phyloP scores from a whole-genome alignment of 257 asterid species.

The Gardenia jasminoides region DNA sequence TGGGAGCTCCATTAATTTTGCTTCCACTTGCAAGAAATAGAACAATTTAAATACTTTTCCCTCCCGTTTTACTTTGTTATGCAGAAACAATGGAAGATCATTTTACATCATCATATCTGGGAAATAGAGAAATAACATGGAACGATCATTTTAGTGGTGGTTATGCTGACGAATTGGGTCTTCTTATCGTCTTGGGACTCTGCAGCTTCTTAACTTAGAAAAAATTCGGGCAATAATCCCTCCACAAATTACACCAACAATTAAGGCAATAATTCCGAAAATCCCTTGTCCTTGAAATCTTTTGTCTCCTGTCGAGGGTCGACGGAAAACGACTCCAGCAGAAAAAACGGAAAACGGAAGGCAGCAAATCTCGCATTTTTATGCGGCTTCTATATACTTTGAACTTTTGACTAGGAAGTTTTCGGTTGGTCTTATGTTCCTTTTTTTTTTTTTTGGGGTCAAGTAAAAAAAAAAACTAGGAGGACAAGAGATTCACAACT shows the following conservation, averaged over 20 bases:
- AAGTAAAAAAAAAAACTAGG: too few relatives aligned
- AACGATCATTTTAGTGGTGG: background rate
- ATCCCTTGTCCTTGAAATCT: background rate
- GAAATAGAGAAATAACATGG: background rate
- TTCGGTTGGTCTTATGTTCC: too few relatives aligned
- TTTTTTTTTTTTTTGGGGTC: too few relatives aligned
- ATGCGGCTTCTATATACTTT: constrained; percentile 11
- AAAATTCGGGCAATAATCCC: background rate
- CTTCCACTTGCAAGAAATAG: too few relatives aligned
- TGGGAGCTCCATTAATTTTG: too few relatives aligned
- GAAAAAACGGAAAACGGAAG: constrained; percentile 14
- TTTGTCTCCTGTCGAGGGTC: background rate
- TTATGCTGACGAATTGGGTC: background rate
- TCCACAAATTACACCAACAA: constrained; percentile 16
- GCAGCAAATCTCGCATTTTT: constrained; percentile 46
- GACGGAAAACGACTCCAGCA: constrained; percentile 2
- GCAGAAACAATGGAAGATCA: background rate
- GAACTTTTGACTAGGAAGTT: background rate
- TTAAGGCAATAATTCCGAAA: constrained; percentile 20
- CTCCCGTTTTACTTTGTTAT: too few relatives aligned
- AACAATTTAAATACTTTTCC: too few relatives aligned
- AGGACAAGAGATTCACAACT: too few relatives aligned
- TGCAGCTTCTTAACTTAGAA: background rate
- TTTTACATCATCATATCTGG: background rate
- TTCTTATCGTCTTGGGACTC: background rate